These are phyloP conservation scores for Lactarius sp. DNA, from an alignment of 768 basidiomycete species.

Conservation along the genomic window DNA sequence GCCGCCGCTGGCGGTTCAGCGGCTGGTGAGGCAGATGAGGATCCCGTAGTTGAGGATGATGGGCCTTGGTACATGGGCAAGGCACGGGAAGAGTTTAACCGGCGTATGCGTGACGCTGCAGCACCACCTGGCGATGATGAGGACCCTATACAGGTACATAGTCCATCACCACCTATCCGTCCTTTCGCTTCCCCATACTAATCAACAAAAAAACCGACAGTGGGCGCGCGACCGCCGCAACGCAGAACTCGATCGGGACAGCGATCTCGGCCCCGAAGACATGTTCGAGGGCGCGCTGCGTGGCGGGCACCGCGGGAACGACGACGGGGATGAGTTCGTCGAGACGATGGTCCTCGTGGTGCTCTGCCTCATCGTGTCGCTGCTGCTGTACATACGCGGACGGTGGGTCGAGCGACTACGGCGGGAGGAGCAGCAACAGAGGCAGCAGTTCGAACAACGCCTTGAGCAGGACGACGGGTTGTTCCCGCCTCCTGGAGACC, in stretches of 20 bases:
- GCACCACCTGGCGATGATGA: conserved; percentile 49
- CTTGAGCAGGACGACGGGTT: conserved; percentile 27
- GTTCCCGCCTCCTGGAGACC: conserved; percentile 30
- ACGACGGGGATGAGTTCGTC: conserved; percentile 61
- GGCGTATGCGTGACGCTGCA: conserved; percentile 44
- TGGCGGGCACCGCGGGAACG: conserved; percentile 55
- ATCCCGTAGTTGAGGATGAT: conserved; percentile 44
- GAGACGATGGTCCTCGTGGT: conserved; percentile 78
- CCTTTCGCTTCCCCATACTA: background rate
- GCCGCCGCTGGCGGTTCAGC: conserved; percentile 1
- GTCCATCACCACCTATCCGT: conserved; percentile 31
- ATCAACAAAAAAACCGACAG: conserved; percentile 33
- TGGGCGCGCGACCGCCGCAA: conserved; percentile 75
- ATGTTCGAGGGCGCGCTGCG: conserved; percentile 69
- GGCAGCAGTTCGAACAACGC: conserved; percentile 39
- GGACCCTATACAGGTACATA: conserved; percentile 60
- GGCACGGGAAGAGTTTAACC: conserved; percentile 72
- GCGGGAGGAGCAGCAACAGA: conserved; percentile 48
- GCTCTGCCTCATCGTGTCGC: conserved; percentile 67
- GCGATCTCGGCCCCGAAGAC: conserved; percentile 77
- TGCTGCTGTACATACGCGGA: conserved; percentile 73
- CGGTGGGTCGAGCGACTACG: conserved; percentile 71
- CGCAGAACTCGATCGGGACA: conserved; percentile 66
- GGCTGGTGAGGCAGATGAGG: conserved; percentile 28
- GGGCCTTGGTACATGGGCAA: conserved; percentile 80